phyloP scores from a whole-genome alignment of 2,329 filamentous ascomycete species.

The Colletotrichum sp. region DNA sequence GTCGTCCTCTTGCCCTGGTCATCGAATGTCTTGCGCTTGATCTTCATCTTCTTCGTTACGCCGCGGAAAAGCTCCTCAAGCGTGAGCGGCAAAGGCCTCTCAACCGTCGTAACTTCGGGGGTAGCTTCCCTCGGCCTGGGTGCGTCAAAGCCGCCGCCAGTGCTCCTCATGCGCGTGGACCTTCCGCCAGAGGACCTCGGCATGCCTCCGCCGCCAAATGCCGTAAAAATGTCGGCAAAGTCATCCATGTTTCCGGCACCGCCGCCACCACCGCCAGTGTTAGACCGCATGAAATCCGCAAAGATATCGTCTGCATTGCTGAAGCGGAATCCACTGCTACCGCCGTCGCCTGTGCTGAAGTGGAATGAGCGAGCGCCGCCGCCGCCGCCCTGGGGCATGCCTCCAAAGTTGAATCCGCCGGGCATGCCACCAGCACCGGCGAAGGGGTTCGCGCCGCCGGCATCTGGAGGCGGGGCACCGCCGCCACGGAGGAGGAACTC shows the following conservation, averaged over 20 bases:
- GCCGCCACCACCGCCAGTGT: constrained; percentile 39
- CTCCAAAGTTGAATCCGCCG: constrained; percentile 57
- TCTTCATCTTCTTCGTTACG: constrained; percentile 95
- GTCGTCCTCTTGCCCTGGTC: constrained; percentile 81
- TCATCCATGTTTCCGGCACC: constrained; percentile 46
- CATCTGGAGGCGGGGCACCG: constrained; percentile 66
- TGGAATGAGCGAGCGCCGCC: constrained; percentile 64
- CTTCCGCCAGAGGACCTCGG: constrained; percentile 41
- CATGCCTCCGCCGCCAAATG: constrained; percentile 47
- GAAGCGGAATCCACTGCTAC: constrained; percentile 77
- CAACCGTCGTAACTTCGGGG: constrained; percentile 89
- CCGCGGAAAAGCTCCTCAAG: constrained; percentile 90
- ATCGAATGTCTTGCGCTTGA: constrained; percentile 96
- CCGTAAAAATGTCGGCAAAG: constrained; percentile 60
- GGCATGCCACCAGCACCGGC: constrained; percentile 61
- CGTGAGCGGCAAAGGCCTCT: constrained; percentile 79
- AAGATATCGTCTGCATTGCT: constrained; percentile 86
- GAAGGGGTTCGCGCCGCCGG: constrained; percentile 64
- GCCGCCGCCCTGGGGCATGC: constrained; percentile 39
- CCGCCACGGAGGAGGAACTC: constrained; percentile 90
- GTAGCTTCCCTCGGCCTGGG: constrained; percentile 55
- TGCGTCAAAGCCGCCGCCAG: constrained; percentile 31
- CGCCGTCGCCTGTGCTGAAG: constrained; percentile 60
- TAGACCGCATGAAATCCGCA: constrained; percentile 75
- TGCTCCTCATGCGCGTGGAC: constrained; percentile 45